phyloP scores from a whole-genome alignment of 169 alveolate species.

The Theileria sp. region DNA sequence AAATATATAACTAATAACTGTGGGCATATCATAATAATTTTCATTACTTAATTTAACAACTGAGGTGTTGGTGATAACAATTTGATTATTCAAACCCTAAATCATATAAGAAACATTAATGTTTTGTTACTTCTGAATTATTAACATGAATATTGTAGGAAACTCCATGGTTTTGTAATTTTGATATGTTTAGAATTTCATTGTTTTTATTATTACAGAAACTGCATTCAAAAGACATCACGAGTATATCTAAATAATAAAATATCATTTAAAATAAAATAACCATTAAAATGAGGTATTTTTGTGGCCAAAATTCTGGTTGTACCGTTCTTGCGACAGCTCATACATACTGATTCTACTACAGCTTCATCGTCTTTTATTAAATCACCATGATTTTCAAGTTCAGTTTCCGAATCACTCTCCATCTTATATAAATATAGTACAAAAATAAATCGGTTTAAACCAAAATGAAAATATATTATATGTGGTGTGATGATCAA shows the following conservation, averaged over 20 bases:
- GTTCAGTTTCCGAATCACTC: slow-evolving; percentile 12
- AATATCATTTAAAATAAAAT: slow-evolving; percentile 32
- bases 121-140: slow-evolving; percentile 39
- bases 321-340: slow-evolving; percentile 87
- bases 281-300: slow-evolving; percentile 89
- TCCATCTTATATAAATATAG: not conserved
- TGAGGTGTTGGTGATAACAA: slow-evolving; percentile 73
- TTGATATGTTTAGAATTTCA: slow-evolving; percentile 90
- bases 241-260: slow-evolving; percentile 53
- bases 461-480: not conserved
- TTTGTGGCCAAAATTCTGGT: slow-evolving; percentile 84
- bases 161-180: slow-evolving; percentile 89
- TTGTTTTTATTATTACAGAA: slow-evolving; percentile 90
- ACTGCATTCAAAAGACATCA: slow-evolving; percentile 91
- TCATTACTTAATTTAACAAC: slow-evolving; percentile 31
- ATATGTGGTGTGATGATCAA: not conserved
- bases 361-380: slow-evolving; percentile 45
- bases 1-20: slow-evolving; percentile 78
- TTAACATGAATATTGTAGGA: slow-evolving; percentile 79
- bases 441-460: not conserved
- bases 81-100: slow-evolving; percentile 86
- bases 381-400: not conserved
- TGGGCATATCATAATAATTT: slow-evolving; percentile 19
- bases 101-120: not conserved
- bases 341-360: slow-evolving; percentile 85